These are phyloP conservation scores for Aspergillus phoenicis DNA, from an alignment of 2,329 filamentous ascomycete species.

Conservation along the genomic window DNA sequence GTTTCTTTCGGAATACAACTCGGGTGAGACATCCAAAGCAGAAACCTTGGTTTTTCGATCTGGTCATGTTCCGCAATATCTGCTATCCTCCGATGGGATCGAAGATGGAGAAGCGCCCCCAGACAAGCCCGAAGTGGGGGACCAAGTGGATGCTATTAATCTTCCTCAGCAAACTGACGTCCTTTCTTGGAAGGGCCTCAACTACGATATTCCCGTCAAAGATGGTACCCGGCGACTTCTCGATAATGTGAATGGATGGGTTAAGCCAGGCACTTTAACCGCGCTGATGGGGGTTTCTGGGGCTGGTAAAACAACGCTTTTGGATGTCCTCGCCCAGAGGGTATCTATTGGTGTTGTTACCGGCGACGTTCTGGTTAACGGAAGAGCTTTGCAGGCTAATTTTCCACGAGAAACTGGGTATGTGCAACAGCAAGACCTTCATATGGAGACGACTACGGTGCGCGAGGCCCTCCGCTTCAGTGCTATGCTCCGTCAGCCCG, in stretches of 20 bases:
- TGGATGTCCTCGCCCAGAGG: constrained; percentile 82
- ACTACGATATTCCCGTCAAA: constrained; percentile 70
- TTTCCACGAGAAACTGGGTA: constrained; percentile 41
- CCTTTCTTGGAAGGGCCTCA: constrained; percentile 80
- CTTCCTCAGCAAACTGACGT: constrained; percentile 64
- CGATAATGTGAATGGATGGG: constrained; percentile 72
- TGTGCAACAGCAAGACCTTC: constrained; percentile 88
- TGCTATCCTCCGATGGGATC: constrained; percentile 36
- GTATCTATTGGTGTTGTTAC: constrained; percentile 84
- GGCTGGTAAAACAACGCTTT: constrained; percentile 86
- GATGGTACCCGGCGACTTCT: constrained; percentile 25
- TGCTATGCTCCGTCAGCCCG: constrained; percentile 79
- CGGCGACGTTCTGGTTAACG: constrained; percentile 81
- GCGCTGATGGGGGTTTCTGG: constrained; percentile 89
- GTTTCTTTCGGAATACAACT: constrained; percentile 42
- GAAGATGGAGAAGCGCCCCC: constrained; percentile 1
- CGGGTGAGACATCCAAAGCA: constrained; percentile 71
- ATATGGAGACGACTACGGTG: constrained; percentile 80
- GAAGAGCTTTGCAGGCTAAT: constrained; percentile 62
- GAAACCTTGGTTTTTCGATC: constrained; percentile 75
- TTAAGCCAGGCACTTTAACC: constrained; percentile 86
- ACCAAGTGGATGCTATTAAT: constrained; percentile 55
- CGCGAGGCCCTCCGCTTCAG: constrained; percentile 85
- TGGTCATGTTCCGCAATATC: constrained; percentile 48
- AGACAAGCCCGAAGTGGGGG: constrained; percentile 7